Evolutionary conservation across 1,284 basidiomycete species (phyloP).

Genomic region (Veloboletus limbatus): DNA sequence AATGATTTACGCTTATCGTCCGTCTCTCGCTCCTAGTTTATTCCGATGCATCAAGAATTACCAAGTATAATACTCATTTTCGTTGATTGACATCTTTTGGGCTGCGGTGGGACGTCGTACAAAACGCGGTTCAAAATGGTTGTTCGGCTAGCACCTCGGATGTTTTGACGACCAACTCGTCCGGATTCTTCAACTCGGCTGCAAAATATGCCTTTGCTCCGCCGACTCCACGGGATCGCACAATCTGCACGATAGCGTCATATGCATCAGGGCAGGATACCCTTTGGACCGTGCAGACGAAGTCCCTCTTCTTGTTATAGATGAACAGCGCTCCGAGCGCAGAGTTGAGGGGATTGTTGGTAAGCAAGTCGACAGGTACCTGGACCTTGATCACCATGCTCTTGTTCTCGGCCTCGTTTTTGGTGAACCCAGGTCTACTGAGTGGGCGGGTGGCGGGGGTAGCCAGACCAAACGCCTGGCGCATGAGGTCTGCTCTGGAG

Average conservation of each 20-base stretch:
- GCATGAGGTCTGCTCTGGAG: conserved; percentile 35
- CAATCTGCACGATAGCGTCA: conserved; percentile 36
- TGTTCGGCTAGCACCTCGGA: conserved; percentile 51
- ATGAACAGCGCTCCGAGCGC: conserved; percentile 37
- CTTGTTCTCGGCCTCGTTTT: conserved; percentile 33
- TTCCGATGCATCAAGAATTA: background rate
- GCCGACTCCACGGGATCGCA: conserved; percentile 42
- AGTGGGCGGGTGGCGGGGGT: conserved; percentile 6
- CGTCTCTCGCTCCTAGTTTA: too few species aligned
- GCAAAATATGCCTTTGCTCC: conserved; percentile 56
- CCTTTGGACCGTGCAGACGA: conserved; percentile 42
- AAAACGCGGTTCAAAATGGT: conserved; percentile 34
- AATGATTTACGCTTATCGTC: background rate
- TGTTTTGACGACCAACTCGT: conserved; percentile 49
- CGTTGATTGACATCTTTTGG: background rate
- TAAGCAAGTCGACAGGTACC: conserved; percentile 34
- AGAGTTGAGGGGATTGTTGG: conserved; percentile 4
- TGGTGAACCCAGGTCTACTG: conserved; percentile 13
- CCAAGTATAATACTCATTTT: background rate
- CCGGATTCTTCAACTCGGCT: conserved; percentile 45
- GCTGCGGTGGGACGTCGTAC: background rate
- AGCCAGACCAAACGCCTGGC: conserved; percentile 35
- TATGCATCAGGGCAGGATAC: conserved; percentile 39
- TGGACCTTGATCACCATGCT: conserved; percentile 54
- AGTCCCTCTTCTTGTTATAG: conserved; percentile 52